A percentile compares a stretch with the other conserved stretches of the same genome.
These are phyloP conservation scores for Staphylotrichum longicolle DNA, from an alignment of 495 filamentous ascomycete genomes.

Conservation along the genomic window DNA sequence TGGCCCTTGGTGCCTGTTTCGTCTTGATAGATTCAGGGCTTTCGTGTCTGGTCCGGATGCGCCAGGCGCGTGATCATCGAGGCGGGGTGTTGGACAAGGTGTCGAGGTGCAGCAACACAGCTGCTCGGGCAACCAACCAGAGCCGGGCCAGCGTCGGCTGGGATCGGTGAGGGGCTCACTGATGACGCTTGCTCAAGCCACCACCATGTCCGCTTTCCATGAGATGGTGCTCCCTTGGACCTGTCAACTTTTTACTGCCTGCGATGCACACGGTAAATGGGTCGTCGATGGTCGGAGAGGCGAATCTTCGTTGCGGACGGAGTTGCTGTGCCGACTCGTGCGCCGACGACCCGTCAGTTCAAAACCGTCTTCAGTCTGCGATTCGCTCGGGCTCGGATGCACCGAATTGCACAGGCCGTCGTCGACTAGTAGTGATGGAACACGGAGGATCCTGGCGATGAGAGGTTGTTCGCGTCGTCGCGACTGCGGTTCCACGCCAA, in stretches of 20 bases:
- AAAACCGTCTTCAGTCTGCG: no score
- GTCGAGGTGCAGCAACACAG: slow-evolving; percentile 11
- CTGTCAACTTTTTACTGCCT: not conserved
- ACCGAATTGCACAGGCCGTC: no score
- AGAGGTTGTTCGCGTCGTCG: not conserved
- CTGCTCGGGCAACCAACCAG: slow-evolving; percentile 20
- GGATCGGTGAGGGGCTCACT: not conserved
- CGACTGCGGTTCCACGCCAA: not conserved
- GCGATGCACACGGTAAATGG: not conserved
- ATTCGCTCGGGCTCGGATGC: no score
- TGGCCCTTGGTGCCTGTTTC: not conserved
- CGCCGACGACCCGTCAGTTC: no score
- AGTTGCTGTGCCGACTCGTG: no score
- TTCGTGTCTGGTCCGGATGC: not conserved
- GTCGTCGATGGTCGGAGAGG: no score
- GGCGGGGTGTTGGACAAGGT: slow-evolving; percentile 14
- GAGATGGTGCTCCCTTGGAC: no score
- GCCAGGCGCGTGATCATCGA: slow-evolving; percentile 14
- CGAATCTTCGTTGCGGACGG: no score
- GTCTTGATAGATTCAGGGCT: not conserved
- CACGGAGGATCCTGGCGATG: not conserved
- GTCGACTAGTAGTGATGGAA: no score
- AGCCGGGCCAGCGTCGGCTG: slow-evolving; percentile 8
- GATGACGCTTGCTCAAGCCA: not conserved
- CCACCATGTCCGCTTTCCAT: not conserved